Evolutionary conservation across 345 rosid genomes (phyloP).

Genomic region (Eucalyptus leucophloia): DNA sequence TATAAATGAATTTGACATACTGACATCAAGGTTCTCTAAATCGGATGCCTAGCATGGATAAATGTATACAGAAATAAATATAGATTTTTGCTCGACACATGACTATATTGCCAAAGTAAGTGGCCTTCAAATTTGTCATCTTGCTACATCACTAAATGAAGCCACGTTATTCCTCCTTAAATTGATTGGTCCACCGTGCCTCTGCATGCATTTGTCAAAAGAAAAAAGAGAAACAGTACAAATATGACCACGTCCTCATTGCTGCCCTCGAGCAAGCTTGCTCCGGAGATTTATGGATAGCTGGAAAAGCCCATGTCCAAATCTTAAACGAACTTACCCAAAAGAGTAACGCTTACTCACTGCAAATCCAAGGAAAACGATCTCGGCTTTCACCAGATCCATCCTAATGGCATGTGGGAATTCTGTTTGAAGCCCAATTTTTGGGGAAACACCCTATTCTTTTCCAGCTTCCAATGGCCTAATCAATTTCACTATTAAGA

Average conservation of each 20-base stretch:
- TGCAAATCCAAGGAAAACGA: not conserved
- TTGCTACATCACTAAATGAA: not conserved
- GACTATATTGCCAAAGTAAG: not conserved
- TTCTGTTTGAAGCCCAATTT: not conserved
- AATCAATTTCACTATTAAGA: not conserved
- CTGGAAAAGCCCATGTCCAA: not conserved
- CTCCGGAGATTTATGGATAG: not conserved
- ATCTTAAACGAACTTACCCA: not conserved
- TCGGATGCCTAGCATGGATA: not conserved
- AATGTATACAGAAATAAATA: too few relatives aligned
- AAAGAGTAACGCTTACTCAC: not conserved
- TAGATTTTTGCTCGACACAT: not conserved
- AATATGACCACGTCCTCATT: not conserved
- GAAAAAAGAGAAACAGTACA: not conserved
- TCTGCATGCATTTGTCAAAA: not conserved
- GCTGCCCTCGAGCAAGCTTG: not conserved
- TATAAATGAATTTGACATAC: not conserved
- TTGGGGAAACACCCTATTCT: not conserved
- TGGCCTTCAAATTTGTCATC: not conserved
- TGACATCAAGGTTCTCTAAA: not conserved
- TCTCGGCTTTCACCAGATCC: not conserved
- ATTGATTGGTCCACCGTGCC: not conserved
- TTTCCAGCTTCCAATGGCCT: not conserved
- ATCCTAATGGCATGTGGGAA: not conserved
- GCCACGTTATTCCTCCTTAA: not conserved